Percentiles rank a stretch among this genome's conserved stretches.
Conservation (phyloP, 768 basidiomycete genomes). For the Ramaria rubella region DNA sequence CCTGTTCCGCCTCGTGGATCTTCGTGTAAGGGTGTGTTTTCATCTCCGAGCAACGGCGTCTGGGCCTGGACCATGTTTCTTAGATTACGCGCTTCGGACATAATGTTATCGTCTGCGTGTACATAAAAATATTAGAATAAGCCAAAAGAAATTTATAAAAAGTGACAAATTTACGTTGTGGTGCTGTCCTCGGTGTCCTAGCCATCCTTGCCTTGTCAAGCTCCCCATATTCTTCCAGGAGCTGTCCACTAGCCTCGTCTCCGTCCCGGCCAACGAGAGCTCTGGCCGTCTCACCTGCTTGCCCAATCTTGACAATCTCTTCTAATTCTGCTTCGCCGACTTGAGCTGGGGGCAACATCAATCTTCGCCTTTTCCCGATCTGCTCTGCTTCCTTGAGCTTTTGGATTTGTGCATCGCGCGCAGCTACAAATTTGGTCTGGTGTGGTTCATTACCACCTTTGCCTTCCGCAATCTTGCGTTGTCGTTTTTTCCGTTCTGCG, state of each 20-base stretch:
- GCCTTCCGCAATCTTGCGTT: conserved; percentile 71
- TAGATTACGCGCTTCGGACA: conserved; percentile 92
- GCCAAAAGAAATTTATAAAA: not conserved
- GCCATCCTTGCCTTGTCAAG: conserved; percentile 86
- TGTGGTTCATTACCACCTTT: conserved; percentile 45
- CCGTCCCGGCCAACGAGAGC: conserved; percentile 75
- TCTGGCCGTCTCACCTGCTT: conserved; percentile 84
- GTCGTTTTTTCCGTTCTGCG: conserved; percentile 85
- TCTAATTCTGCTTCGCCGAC: conserved; percentile 93
- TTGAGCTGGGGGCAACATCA: conserved; percentile 82
- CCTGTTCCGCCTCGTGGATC: conserved; percentile 77
- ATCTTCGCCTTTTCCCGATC: conserved; percentile 78
- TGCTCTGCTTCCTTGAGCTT: conserved; percentile 97
- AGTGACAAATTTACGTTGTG: conserved; percentile 63
- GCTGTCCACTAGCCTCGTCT: conserved; percentile 69
- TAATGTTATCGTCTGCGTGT: conserved; percentile 89
- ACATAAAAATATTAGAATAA: conserved; percentile 5
- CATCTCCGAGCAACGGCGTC: conserved; percentile 92
- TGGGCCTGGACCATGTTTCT: conserved; percentile 90
- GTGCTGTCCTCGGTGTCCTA: conserved; percentile 89
- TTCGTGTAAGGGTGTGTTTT: conserved; percentile 89
- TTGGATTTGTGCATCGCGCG: conserved; percentile 95
- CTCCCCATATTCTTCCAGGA: conserved; percentile 90
- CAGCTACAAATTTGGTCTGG: conserved; percentile 94
- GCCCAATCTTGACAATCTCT: conserved; percentile 97